Base-by-base conservation (phyloP, 2,329 filamentous ascomycete species). In the Fusarium denticulatum region DNA sequence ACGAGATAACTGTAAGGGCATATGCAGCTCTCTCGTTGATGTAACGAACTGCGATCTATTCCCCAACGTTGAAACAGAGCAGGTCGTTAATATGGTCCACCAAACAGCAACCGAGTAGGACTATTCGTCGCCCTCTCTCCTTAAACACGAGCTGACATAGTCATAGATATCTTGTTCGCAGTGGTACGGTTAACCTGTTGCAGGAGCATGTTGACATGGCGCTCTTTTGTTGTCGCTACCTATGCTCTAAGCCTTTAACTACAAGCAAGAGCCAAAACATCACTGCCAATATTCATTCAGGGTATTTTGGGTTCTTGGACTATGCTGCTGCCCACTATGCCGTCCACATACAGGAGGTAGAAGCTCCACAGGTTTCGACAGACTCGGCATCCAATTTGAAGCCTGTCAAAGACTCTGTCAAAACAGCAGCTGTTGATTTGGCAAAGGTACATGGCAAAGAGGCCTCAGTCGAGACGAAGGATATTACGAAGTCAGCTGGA, bases 111-210 rank as follows among this genome's bases (percentile, higher is more conserved):
- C 20, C 10, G 18, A 32, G 63, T 66, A 7, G 1, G 57, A 18
- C 6, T n/a, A n/a, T n/a, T n/a, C n/a, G n/a, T n/a, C n/a, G n/a
- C n/a, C n/a, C n/a, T n/a, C n/a, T n/a, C n/a, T n/a, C n/a, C n/a
- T n/a, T n/a, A n/a, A n/a, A n/a, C n/a, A n/a, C n/a, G n/a, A n/a
- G 11, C 26, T 53, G 3, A 46, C 1, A 5, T 8, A 0, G 0
- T 0, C 3, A 5, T 3, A 64, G 64, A 2, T 66, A 66, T 4
- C 60, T 66, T 0, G 1, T 66, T 0, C 7, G 3, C 5, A 50
- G 7, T 0, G 2, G 6, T 0, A 43, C 24, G 0, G 11, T 66
- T 0, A 16, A 50, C 0, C 4, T 66, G 0, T 0, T 43, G 0
- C 0, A 57, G 0, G 22, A 66, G 4, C 60, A 66, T 20, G 14